Base-by-base conservation (phyloP, 306 rosid genomes). In the Albizia julibrissin region DNA sequence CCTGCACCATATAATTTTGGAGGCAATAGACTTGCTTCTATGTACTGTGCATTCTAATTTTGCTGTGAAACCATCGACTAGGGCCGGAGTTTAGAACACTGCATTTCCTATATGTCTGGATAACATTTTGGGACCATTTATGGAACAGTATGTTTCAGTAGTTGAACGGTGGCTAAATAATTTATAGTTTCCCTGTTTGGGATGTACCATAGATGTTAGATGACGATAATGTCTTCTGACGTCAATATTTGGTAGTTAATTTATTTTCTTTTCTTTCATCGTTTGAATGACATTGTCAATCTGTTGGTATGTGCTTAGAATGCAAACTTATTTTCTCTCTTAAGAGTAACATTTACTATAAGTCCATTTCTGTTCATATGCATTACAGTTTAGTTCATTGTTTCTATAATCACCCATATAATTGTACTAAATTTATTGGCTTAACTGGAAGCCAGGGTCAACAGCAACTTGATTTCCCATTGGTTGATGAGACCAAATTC, bases 401-500 rank as follows among this genome's bases (percentile, higher is more conserved):
- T 88, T 77, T 86, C 87, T 85, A 24, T 79, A 70, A 70, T 75
- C 49, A 44, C 68, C 72, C 47, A 19, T 67, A 62, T 82, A 74
- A 37, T 75, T 81, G 74, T 85, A 43, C 79, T 33, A 65, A 83
- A 39, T 89, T 87, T 89, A 90, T 85, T 90, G 90, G 88, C 80
- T 84, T 87, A 78, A 81, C 67, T 75, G 79, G 87, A 86, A 88
- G 84, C 75, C 94, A 89, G 85, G 90, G 70, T 56, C 97, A 89
- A 61, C 96, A 77, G 86, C 93, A 91, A 85, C 93, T 78, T 75
- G 87, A 86, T 74, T 92, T 92, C 77, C 89, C 92, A 18, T 74
- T 91, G 86, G 86, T 89, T 61, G 92, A 86, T 80, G 92, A 88
- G 75, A 80, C 92, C 94, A 95, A 92, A 76, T 65, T 16, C 59